Evolutionary conservation across 495 filamentous ascomycete species (phyloP).

Genomic region (Xylaria scruposa): DNA sequence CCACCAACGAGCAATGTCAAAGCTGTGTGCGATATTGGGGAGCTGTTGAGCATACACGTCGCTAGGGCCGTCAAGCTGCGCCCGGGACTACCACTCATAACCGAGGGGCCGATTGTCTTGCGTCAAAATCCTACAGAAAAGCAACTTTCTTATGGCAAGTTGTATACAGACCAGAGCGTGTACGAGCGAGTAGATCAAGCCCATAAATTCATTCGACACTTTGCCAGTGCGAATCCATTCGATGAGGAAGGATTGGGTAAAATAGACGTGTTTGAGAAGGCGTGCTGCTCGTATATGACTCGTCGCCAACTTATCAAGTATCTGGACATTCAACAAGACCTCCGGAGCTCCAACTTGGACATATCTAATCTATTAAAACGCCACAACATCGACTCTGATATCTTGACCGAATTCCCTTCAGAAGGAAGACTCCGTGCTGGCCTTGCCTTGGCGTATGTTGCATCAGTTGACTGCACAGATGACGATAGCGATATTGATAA

Average conservation of each 20-base stretch:
- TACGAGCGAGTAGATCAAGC: conserved; percentile 42
- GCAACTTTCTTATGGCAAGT: conserved; percentile 34
- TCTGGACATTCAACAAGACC: conserved; percentile 34
- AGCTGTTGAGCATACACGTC: conserved; percentile 59
- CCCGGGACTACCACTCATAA: conserved; percentile 43
- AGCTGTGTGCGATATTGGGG: conserved; percentile 65
- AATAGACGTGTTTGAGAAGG: conserved; percentile 29
- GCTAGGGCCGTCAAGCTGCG: conserved; percentile 44
- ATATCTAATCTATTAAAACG: conserved; percentile 15
- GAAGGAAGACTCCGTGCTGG: conserved; percentile 21
- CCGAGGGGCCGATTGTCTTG: conserved; percentile 36
- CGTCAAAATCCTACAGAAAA: conserved; percentile 42
- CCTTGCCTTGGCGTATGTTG: conserved; percentile 13
- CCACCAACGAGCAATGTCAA: conserved; percentile 63
- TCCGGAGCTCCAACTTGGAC: conserved; percentile 26
- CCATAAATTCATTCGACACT: conserved; percentile 37
- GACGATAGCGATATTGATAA: conserved; percentile 27
- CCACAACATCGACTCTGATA: conserved; percentile 8
- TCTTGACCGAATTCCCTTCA: conserved; percentile 15
- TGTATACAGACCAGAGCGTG: conserved; percentile 40
- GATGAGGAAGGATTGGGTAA: conserved; percentile 28
- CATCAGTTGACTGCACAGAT: conserved; percentile 17
- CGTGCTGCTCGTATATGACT: conserved; percentile 32
- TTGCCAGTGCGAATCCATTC: conserved; percentile 43
- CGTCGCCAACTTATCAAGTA: conserved; percentile 30